Conservation (phyloP, 1,284 basidiomycete species). For the Boletus albobrunnescens region DNA sequence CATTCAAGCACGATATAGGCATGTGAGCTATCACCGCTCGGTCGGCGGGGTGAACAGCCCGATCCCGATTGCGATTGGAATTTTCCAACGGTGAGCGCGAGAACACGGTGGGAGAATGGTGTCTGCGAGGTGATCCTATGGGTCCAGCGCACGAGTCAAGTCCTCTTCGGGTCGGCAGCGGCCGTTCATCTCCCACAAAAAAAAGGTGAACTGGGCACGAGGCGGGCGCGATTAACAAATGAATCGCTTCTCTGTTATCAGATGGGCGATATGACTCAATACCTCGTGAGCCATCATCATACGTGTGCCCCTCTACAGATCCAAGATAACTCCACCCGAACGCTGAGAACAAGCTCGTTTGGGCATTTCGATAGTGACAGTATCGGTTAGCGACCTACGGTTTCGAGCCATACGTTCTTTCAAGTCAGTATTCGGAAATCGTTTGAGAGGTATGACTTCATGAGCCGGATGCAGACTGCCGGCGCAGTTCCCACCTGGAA, state of each 20-base stretch:
- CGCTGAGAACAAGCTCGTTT: slow-evolving; percentile 3
- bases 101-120: neutral
- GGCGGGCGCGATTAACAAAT: slow-evolving; percentile 13
- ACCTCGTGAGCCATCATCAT: slow-evolving; percentile 17
- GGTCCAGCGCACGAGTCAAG: slow-evolving; percentile 7
- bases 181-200: slow-evolving; percentile 10
- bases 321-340: neutral
- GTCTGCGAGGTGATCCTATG: neutral
- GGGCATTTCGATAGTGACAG: slow-evolving; percentile 7
- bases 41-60: neutral
- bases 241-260: slow-evolving; percentile 17
- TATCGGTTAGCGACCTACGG: neutral
- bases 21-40: slow-evolving; percentile 13
- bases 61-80: slow-evolving; percentile 1
- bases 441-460: slow-evolving; percentile 7
- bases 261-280: slow-evolving; percentile 16
- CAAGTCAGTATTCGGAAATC: slow-evolving; percentile 4
- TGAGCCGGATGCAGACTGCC: slow-evolving; percentile 1
- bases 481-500: neutral
- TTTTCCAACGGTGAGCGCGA: slow-evolving; percentile 3
- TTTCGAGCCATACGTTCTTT: slow-evolving; percentile 7
- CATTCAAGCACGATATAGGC: slow-evolving; percentile 6
- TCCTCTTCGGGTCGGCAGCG: slow-evolving; percentile 1
- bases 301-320: neutral
- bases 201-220: slow-evolving; percentile 6